Base-by-base conservation (phyloP, 208 protist genomes). In the Jaenimonas drosophilae region DNA sequence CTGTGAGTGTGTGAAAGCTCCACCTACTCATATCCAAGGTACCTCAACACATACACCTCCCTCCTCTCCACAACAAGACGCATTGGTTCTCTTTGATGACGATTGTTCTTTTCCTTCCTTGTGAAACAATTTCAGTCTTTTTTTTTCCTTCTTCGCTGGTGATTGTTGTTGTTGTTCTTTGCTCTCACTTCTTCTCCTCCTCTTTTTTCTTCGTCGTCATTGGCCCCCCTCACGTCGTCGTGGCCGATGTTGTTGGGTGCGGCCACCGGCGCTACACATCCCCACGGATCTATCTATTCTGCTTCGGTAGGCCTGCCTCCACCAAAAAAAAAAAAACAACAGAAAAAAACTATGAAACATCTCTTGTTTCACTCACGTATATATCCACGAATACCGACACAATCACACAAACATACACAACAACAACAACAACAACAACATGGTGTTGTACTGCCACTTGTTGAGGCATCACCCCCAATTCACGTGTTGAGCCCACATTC, bases 271-370 rank as follows among this genome's bases (percentile, higher is more conserved):
- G 12, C 38, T 9, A 9, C 38, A 21, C 38, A 7, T 43, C 17
- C 19, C 9, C 38, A 21, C 19, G 3, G n/a, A 19, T 41, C n/a
- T 27, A 41, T 32, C 20, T 20, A 9, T 33, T 37, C 16, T 19
- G 4, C 48, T 30, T 14, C n/a, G 7, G 11, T 1, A 59, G 32
- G 7, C 49, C 14, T 12, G 7, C 9, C 3, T 20, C n/a, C 41
- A 50, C 16, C 12, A 54, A 49, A 49, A 30, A 14, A 11, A 49
- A 25, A 46, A 25, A 44, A 41, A 39, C 27, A 30, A 65, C 28
- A 28, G 26, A 57, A 51, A 47, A 51, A 46, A 68, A 55, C 32
- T 44, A 55, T 11, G 2, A n/a, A 30, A 9, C 17, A 40, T 19
- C 28, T 40, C 40, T 48, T 29, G 36, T 48, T 47, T 47, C 36